These are phyloP conservation scores for Cucurbita moschata DNA, from an alignment of 306 rosid species.

Conservation along the genomic window DNA sequence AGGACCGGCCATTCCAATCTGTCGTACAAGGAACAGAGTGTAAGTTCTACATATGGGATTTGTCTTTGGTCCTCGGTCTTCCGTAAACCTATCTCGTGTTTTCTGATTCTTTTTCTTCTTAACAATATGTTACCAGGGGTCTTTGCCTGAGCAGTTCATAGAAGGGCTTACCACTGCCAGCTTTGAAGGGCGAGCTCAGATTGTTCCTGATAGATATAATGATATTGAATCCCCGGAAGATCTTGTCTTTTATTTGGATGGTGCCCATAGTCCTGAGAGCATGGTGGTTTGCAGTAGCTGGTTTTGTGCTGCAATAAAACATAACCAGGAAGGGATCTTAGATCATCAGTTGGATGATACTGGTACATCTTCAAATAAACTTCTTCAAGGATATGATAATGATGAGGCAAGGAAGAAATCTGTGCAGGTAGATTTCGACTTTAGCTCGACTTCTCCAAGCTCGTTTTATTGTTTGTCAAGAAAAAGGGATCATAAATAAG, in stretches of 20 bases:
- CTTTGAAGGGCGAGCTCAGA: slow-evolving; percentile 93
- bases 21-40: slow-evolving; percentile 28
- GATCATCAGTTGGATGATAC: slow-evolving; percentile 23
- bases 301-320: slow-evolving; percentile 59
- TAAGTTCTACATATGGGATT: slow-evolving; percentile 29
- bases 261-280: slow-evolving; percentile 98
- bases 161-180: slow-evolving; percentile 63
- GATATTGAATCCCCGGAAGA: slow-evolving; percentile 34
- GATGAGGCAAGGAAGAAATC: slow-evolving; percentile 31
- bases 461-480: slow-evolving; percentile 7
- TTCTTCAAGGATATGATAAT: slow-evolving; percentile 15
- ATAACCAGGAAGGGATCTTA: slow-evolving; percentile 23
- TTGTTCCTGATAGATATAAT: slow-evolving; percentile 42
- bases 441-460: slow-evolving; percentile 4
- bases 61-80: slow-evolving; percentile 6
- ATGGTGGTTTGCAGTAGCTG: slow-evolving; percentile 76
- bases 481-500: background rate
- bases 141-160: slow-evolving; percentile 69
- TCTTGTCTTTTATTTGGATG: slow-evolving; percentile 74
- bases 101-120: slow-evolving; percentile 11
- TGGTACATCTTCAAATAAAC: slow-evolving; percentile 24
- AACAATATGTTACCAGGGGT: slow-evolving; percentile 17
- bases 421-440: slow-evolving; percentile 41
- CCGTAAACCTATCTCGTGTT: slow-evolving; percentile 4
- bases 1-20: slow-evolving; percentile 46